These are phyloP conservation scores for Gillenia trifoliata DNA, from an alignment of 306 rosid genomes.

Conservation along the genomic window DNA sequence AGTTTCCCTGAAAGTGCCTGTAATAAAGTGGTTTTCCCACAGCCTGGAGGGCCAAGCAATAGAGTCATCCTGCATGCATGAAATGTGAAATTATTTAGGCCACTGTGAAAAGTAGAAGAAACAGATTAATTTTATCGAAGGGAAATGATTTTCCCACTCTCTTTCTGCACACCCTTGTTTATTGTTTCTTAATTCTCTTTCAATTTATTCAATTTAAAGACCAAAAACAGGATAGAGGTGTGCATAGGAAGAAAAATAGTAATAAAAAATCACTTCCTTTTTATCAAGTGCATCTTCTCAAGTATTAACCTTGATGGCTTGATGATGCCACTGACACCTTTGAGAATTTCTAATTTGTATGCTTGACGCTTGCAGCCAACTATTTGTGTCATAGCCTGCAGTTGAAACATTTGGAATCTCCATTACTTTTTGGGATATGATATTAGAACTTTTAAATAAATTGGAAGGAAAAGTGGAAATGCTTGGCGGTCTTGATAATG, in stretches of 20 bases:
- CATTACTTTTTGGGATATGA: too few species aligned
- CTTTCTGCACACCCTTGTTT: too few species aligned
- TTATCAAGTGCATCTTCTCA: too few species aligned
- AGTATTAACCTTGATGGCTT: conserved; percentile 45
- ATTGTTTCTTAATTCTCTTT: not conserved
- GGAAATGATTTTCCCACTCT: too few species aligned
- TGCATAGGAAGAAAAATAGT: not conserved
- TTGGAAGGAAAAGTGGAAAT: too few species aligned
- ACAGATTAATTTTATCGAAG: too few species aligned
- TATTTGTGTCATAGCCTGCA: conserved; percentile 28
- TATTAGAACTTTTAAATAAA: too few species aligned
- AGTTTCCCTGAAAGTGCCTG: conserved; percentile 47
- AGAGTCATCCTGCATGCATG: conserved; percentile 48
- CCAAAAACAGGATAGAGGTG: too few species aligned
- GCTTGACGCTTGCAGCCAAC: conserved; percentile 24
- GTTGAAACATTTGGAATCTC: not conserved
- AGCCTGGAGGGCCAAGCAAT: not conserved
- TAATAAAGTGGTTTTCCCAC: conserved; percentile 51
- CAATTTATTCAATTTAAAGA: too few species aligned
- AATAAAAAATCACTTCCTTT: too few species aligned
- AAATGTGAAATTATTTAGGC: not conserved
- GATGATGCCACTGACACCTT: conserved; percentile 38
- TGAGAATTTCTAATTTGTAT: conserved; percentile 30
- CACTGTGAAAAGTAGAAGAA: too few species aligned
- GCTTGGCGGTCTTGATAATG: too few species aligned